Evolutionary conservation across 2,329 filamentous ascomycete genomes (phyloP).

Genomic region (Westerdykella aurantiaca): DNA sequence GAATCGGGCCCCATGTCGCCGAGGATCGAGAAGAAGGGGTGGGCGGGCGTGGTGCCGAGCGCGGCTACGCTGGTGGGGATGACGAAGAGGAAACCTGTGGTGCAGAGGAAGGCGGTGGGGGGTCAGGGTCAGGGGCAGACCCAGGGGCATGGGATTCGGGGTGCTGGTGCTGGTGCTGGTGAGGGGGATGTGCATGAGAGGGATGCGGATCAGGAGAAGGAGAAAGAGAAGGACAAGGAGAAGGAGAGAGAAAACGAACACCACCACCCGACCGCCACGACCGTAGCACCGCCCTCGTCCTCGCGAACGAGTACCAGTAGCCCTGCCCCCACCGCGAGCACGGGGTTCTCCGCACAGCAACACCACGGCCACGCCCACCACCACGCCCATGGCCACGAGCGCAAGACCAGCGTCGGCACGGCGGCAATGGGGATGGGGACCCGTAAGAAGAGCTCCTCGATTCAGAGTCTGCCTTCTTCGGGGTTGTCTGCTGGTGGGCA

Average conservation of each 20-base stretch:
- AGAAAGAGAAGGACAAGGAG: constrained; percentile 1
- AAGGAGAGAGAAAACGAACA: not conserved
- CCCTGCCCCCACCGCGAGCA: too few species aligned
- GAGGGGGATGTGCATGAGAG: not conserved
- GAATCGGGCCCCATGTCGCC: not conserved
- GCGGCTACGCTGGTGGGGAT: constrained; percentile 36
- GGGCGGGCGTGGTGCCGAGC: constrained; percentile 47
- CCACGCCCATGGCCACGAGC: not conserved
- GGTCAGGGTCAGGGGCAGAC: too few species aligned
- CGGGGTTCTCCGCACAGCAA: too few species aligned
- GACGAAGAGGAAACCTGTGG: constrained; percentile 60
- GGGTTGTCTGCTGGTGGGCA: not conserved
- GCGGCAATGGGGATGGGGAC: not conserved
- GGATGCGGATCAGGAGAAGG: not conserved
- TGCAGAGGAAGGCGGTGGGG: constrained; percentile 13
- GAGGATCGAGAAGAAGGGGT: not conserved
- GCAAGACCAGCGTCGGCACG: not conserved
- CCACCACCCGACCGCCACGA: constrained; percentile 8
- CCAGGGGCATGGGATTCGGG: not conserved
- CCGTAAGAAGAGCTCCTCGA: not conserved
- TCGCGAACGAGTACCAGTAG: not conserved
- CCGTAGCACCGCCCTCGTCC: not conserved
- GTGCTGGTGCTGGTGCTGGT: not conserved
- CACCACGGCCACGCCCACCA: too few species aligned
- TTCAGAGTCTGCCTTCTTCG: not conserved